phyloP scores from a whole-genome alignment of 2,329 filamentous ascomycete genomes.

The Ascochyta fabae region DNA sequence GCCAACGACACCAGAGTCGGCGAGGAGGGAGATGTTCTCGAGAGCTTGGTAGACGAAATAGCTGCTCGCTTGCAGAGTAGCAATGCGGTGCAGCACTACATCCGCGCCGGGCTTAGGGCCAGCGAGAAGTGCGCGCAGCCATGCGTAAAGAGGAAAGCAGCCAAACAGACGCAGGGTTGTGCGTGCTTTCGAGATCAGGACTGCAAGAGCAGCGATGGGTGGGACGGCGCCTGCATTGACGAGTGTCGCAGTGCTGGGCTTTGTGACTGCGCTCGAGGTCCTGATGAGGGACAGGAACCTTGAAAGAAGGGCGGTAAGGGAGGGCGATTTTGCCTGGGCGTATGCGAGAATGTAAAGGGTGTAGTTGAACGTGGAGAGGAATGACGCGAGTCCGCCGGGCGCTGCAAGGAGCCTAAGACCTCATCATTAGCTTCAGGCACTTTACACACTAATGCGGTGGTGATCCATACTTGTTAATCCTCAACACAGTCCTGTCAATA shows the following conservation, averaged over 20 bases:
- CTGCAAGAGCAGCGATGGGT: slow-evolving; percentile 44
- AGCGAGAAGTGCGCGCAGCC: slow-evolving; percentile 50
- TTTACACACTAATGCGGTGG: not conserved
- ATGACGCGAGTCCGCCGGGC: slow-evolving; percentile 53
- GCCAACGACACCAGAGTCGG: slow-evolving; percentile 51
- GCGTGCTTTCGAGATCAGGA: slow-evolving; percentile 51
- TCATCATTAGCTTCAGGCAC: slow-evolving; percentile 11
- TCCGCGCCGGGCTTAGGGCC: slow-evolving; percentile 53
- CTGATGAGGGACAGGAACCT: slow-evolving; percentile 45
- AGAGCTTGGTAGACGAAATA: slow-evolving; percentile 54
- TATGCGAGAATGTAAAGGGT: slow-evolving; percentile 55
- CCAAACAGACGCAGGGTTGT: slow-evolving; percentile 55
- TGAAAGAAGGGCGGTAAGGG: slow-evolving; percentile 36
- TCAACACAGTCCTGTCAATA: slow-evolving; percentile 49
- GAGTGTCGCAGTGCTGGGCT: slow-evolving; percentile 32
- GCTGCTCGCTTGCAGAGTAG: slow-evolving; percentile 50
- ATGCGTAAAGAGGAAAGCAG: slow-evolving; percentile 54
- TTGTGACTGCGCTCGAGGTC: slow-evolving; percentile 34
- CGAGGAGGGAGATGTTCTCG: slow-evolving; percentile 53
- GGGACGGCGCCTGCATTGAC: slow-evolving; percentile 40
- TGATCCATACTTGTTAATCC: slow-evolving; percentile 52
- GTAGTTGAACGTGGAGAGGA: slow-evolving; percentile 57
- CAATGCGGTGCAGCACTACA: slow-evolving; percentile 50
- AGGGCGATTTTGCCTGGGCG: slow-evolving; percentile 49
- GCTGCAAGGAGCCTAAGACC: slow-evolving; percentile 50